Evolutionary conservation across 2,329 filamentous ascomycete genomes (phyloP).

Genomic region (Ophiostoma tasmaniense): DNA sequence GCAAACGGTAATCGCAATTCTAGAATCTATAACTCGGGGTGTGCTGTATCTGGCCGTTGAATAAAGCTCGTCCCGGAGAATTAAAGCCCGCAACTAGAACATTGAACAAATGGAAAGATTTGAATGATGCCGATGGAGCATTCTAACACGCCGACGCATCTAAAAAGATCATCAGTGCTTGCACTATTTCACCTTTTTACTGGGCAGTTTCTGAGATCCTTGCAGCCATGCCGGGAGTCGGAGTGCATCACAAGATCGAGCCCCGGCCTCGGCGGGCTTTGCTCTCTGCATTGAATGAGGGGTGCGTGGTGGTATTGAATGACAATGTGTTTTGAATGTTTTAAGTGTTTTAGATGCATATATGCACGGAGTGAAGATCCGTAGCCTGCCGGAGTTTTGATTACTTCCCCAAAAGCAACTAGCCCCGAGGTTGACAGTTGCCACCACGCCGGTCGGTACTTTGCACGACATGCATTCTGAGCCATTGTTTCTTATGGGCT

Average conservation of each 20-base stretch:
- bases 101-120: neutral
- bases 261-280: neutral
- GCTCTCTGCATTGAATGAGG: neutral
- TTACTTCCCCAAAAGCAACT: constrained; percentile 8
- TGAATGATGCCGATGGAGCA: neutral
- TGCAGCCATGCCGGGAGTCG: neutral
- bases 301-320: neutral
- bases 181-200: neutral
- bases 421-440: neutral
- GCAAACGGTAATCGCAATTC: neutral
- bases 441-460: neutral
- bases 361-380: neutral
- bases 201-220: neutral
- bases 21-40: neutral
- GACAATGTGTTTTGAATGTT: too few relatives aligned
- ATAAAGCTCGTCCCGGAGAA: neutral
- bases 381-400: constrained; percentile 6
- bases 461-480: neutral
- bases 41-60: neutral
- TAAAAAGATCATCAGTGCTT: neutral
- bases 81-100: too few relatives aligned
- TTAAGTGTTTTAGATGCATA: neutral
- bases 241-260: neutral
- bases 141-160: too few relatives aligned
- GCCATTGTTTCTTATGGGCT: too few relatives aligned